These are phyloP conservation scores for Angomonas deanei DNA, from an alignment of 208 protist genomes.

Conservation along the genomic window DNA sequence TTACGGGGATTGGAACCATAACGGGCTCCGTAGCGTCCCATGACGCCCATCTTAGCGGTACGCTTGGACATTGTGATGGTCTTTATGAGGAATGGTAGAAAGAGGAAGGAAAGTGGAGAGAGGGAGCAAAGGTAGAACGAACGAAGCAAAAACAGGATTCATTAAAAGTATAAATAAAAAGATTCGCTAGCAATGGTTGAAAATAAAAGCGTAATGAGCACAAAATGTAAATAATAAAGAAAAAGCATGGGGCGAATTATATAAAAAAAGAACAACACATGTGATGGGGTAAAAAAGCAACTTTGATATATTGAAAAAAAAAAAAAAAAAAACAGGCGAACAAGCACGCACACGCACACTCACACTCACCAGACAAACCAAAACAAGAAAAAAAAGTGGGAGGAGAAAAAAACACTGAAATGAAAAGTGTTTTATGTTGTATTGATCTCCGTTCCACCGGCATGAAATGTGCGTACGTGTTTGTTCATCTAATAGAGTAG, in stretches of 20 bases:
- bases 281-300: too few relatives aligned
- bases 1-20: conserved; percentile 99
- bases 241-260: too few relatives aligned
- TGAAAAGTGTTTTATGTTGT: too few relatives aligned
- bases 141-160: not conserved
- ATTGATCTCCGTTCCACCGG: too few relatives aligned
- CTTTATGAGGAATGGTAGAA: not conserved
- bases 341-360: too few relatives aligned
- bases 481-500: too few relatives aligned
- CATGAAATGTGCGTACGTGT: not conserved
- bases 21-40: conserved; percentile 98
- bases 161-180: conserved; percentile 8
- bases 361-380: not conserved
- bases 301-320: not conserved
- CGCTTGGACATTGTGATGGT: conserved; percentile 91
- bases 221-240: too few relatives aligned
- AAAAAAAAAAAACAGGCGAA: conserved; percentile 7
- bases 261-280: too few relatives aligned
- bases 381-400: not conserved
- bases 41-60: conserved; percentile 99
- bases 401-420: conserved; percentile 4
- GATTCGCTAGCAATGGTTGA: not conserved
- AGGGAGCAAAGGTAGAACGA: not conserved
- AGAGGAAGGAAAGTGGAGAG: conserved; percentile 10
- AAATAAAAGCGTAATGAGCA: too few relatives aligned